Evolutionary conservation across 345 rosid genomes (phyloP), one percentile per base, ranked within the genome.

Genomic region (Kandelia obovata): DNA sequence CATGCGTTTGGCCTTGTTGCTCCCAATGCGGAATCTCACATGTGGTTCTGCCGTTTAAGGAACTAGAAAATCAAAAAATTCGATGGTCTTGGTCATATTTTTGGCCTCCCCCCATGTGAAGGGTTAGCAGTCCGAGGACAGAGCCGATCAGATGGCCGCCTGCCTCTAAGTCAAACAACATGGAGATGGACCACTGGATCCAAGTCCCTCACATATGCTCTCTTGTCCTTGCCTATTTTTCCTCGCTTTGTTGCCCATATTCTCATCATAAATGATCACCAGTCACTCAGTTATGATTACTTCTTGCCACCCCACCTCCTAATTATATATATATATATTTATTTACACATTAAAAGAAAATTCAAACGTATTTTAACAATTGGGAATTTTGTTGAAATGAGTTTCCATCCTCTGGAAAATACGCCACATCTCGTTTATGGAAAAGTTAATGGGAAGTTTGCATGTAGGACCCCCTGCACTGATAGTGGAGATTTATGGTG

Each of bases 31-130:
- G 49, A 37, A 73, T 71, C 57, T 43, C n/a, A 21, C 87, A 84
- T 79, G 87, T 77, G 87, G 64, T 28, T 0, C 16, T 79, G 85
- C 73, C 77, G 62, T 49, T 59, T 34, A 28, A 70, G 71, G 46
- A 70, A 13, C 23, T 23, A n/a, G 39, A 53, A 51, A 10, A 21
- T 9, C 25, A 6, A 61, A 67, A 62, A 64, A 77, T 78, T 83
- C 69, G 63, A 64, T 76, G 84, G 62, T 39, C 74, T 71, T 66
- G 62, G 73, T 62, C 81, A 39, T 39, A 63, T 9, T 65, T 60
- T 53, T 68, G 27, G 53, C 60, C 43, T 43, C 26, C 23, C 65
- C 70, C 76, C 78, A 64, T 71, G 83, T 70, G 81, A 68, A 17
- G 53, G 63, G 60, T 62, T 23, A 21, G 62, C 63, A 74, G 72